Conservation (phyloP, 2,329 filamentous ascomycete species). For the Chalara sp. region DNA sequence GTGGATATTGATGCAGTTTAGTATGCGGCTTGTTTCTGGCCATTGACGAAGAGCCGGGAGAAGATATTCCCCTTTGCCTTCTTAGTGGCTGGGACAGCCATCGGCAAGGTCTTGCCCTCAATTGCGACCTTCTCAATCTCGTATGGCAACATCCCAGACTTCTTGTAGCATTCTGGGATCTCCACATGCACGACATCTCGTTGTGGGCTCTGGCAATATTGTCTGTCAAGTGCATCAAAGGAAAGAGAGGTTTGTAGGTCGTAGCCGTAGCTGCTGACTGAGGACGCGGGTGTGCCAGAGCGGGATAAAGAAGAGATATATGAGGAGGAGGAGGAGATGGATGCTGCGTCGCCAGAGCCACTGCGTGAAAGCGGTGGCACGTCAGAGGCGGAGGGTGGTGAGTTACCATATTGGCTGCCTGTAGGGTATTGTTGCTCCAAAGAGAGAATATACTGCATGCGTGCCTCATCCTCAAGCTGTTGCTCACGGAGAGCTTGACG, state of each 20-base stretch:
- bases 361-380: constrained; percentile 26
- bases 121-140: constrained; percentile 22
- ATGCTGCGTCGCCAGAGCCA: constrained; percentile 23
- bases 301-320: constrained; percentile 24
- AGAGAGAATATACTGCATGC: constrained; percentile 18
- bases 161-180: constrained; percentile 13
- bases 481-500: constrained; percentile 17
- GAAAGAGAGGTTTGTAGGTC: constrained; percentile 8
- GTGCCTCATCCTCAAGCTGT: constrained; percentile 16
- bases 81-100: constrained; percentile 15
- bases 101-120: constrained; percentile 14
- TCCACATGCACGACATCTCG: constrained; percentile 23
- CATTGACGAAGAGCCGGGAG: constrained; percentile 16
- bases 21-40: not conserved
- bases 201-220: no score
- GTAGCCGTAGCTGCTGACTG: constrained; percentile 24
- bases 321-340: constrained; percentile 25
- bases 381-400: constrained; percentile 29
- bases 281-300: constrained; percentile 27
- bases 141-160: constrained; percentile 23
- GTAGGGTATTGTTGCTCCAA: constrained; percentile 10
- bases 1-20: not conserved
- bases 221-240: no score
- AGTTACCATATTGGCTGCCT: constrained; percentile 17
- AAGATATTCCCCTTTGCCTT: constrained; percentile 18